Evolutionary conservation across 352 stramenopile genomes (phyloP), one percentile per base, ranked within the genome.

Genomic region (Globisporangium cederbergense): DNA sequence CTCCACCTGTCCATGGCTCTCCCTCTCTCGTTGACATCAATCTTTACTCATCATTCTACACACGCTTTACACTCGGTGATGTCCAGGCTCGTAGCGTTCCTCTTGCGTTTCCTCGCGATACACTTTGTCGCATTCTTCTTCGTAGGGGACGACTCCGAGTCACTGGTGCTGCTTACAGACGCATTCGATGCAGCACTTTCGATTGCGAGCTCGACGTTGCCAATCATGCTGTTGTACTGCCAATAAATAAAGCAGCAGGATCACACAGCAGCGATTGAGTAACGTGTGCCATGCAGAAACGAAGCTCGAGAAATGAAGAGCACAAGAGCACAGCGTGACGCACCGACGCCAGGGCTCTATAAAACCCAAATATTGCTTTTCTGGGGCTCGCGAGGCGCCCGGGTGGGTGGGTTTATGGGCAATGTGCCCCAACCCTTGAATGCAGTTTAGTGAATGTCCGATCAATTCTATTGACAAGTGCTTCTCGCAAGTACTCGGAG

Each of bases 171-270:
- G 52, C 32, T 58, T 32, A 20, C 52, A 18, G 32, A 6, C 16
- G 52, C 18, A 18, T 32, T 58, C 36, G 52, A 58, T n/a, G 52
- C 32, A 8, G 34, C 30, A 4, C 45, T 32, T 25, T 58, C 32
- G 52, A 58, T 32, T 58, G 32, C 18, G 18, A 58, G 32, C 52
- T 58, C 32, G 8, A 40, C 36, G 18, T 16, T 58, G 20, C 45
- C 52, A 28, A 45, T 58, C 52, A 58, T 58, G 10, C 52, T 58
- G 32, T 43, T 45, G 36, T 58, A 58, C 52, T 58, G 2, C 11
- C 7, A 11, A 8, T 13, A 28, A 10, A 32, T 13, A 55, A 14
- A 28, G 2, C 1, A 25, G 18, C 36, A 28, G 10, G 18, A 14
- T 14, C 32, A 2, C n/a, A 58, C 18, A 58, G 9, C 38, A 11